Percentiles rank a stretch among this genome's conserved stretches.
Evolutionary conservation across 2,329 filamentous ascomycete species (phyloP).

Genomic region (Aspergillus sp.): DNA sequence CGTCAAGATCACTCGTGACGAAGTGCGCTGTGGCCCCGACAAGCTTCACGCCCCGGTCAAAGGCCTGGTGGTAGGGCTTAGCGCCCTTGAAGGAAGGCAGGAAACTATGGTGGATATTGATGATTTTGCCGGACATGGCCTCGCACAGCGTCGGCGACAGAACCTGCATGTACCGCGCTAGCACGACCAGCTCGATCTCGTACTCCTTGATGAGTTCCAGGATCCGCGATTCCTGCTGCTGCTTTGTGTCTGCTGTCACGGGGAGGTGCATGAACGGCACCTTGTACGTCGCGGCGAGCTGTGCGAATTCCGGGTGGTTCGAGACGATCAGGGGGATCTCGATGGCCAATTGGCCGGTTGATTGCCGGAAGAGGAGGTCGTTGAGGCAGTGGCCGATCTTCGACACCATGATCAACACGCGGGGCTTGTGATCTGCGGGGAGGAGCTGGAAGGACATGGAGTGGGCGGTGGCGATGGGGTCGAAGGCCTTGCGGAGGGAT

Average conservation of each 20-base stretch:
- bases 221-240: slow-evolving; percentile 69
- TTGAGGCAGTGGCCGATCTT: slow-evolving; percentile 86
- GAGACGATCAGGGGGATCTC: slow-evolving; percentile 77
- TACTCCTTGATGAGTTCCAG: slow-evolving; percentile 69
- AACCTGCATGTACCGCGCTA: slow-evolving; percentile 87
- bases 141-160: slow-evolving; percentile 71
- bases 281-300: slow-evolving; percentile 69
- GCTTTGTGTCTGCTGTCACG: slow-evolving; percentile 75
- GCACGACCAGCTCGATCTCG: slow-evolving; percentile 73
- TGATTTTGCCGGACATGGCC: slow-evolving; percentile 81
- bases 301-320: slow-evolving; percentile 73
- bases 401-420: slow-evolving; percentile 84
- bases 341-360: slow-evolving; percentile 70
- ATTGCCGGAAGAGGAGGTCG: slow-evolving; percentile 77
- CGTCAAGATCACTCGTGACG: slow-evolving; percentile 79
- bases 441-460: slow-evolving; percentile 71
- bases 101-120: slow-evolving; percentile 91
- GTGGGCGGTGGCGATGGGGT: slow-evolving; percentile 62
- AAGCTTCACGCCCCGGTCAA: slow-evolving; percentile 83
- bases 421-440: slow-evolving; percentile 67
- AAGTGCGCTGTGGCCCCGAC: slow-evolving; percentile 85
- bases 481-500: slow-evolving; percentile 58
- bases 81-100: slow-evolving; percentile 85
- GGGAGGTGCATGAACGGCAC: slow-evolving; percentile 80
- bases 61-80: slow-evolving; percentile 85